Conservation (phyloP, 805 yeast genomes). For the Candida wancherniae region DNA sequence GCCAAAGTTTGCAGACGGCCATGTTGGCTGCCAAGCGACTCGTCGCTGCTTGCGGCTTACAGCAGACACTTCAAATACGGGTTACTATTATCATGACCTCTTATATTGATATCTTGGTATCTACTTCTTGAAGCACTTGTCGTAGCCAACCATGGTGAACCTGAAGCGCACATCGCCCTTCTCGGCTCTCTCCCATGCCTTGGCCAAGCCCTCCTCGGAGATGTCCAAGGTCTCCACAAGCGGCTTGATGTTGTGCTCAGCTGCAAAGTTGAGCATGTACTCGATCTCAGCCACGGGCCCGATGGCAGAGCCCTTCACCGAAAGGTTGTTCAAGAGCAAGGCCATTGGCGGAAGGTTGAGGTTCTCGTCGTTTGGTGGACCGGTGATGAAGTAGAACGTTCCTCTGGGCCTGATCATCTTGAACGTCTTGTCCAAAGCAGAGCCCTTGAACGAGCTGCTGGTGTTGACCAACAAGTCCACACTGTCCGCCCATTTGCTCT, state of each 20-base stretch:
- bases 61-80: too few species aligned
- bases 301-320: slow-evolving; percentile 15
- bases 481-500: slow-evolving; percentile 7
- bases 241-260: slow-evolving; percentile 16
- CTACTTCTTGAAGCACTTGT: slow-evolving; percentile 14
- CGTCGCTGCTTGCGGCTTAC: too few species aligned
- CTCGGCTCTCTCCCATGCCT: slow-evolving; percentile 14
- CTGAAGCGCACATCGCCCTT: slow-evolving; percentile 17
- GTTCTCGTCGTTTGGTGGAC: slow-evolving; percentile 11
- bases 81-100: not conserved
- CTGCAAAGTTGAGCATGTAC: slow-evolving; percentile 17
- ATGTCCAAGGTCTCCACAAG: slow-evolving; percentile 18
- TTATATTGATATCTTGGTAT: not conserved
- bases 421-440: slow-evolving; percentile 13
- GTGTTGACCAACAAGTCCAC: slow-evolving; percentile 16
- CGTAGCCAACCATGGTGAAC: slow-evolving; percentile 16
- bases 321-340: slow-evolving; percentile 11
- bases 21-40: too few species aligned
- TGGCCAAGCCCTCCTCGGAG: slow-evolving; percentile 13
- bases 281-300: slow-evolving; percentile 15
- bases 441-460: slow-evolving; percentile 17
- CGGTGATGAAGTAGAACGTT: slow-evolving; percentile 15
- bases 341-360: slow-evolving; percentile 8
- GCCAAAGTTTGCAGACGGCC: too few species aligned
- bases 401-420: slow-evolving; percentile 15